Conservation (phyloP, 129 eudicot genomes). For the Apium graveolens region DNA sequence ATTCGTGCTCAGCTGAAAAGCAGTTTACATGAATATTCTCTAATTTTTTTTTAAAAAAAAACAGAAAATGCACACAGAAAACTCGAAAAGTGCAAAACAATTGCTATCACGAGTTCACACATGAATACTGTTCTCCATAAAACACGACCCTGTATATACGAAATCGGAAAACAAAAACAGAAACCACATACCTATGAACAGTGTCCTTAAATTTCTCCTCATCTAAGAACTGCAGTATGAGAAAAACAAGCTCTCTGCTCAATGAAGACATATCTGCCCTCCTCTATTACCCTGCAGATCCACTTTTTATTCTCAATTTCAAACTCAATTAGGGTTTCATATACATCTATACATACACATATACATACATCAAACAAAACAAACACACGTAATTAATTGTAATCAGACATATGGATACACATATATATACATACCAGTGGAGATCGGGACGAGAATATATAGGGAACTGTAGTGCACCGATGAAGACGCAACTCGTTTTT, state of each 20-base stretch:
- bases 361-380: background rate
- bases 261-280: slow-evolving; percentile 4
- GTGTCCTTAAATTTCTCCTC: slow-evolving; percentile 11
- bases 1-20: background rate
- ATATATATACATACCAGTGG: background rate
- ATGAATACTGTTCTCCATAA: background rate
- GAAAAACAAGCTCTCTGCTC: slow-evolving; percentile 12
- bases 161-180: background rate
- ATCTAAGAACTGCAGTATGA: slow-evolving; percentile 6
- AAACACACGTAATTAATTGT: background rate
- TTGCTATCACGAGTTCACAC: background rate
- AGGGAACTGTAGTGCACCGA: background rate
- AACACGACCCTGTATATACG: background rate
- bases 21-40: background rate
- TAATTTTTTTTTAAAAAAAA: background rate
- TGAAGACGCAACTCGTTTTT: background rate
- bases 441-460: background rate
- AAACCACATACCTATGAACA: background rate
- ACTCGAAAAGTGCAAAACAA: background rate
- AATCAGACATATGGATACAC: background rate
- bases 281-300: slow-evolving; percentile 1
- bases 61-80: background rate
- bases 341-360: background rate
- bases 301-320: background rate
- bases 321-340: slow-evolving; percentile 4